Base-by-base conservation (phyloP, 768 basidiomycete species). In the Termitomyces bulborhizus region DNA sequence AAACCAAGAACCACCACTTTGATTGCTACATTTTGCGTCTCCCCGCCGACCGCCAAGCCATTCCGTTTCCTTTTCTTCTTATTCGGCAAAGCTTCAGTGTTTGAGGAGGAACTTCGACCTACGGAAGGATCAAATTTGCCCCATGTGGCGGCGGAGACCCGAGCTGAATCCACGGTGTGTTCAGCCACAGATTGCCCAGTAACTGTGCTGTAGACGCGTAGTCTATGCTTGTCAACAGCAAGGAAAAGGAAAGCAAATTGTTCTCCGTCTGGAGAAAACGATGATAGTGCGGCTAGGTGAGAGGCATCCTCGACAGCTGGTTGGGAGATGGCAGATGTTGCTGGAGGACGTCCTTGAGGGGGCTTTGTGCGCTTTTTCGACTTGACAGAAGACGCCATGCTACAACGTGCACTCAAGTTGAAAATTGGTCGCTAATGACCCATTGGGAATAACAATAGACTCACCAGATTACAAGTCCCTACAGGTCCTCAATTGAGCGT, bases 221-320 rank as follows among this genome's bases (percentile, higher is more conserved):
- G 69, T 44, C 84, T 78, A 64, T 88, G 85, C 67, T 85, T 88
- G 75, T 88, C 85, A 50, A 88, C 76, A 2, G 85, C 78, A 24
- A 87, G 75, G 9, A 84, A 84, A 29, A 85, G 67, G 51, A 82
- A 76, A 1, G 81, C 84, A 62, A 86, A 86, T 37, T 80, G 69
- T 52, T 73, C 69, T 51, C 77, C 80, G 55, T 75, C 71, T 5
- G 77, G 76, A 8, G 85, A 87, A 70, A 87, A 88, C 6, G 82
- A 71, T 12, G 80, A 84, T 26, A 83, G 68, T 18, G 71, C 63
- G 12, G 73, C 66, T 26, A 75, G 63, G 47, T 70, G 65, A 3
- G 76, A 73, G 21, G 76, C 64, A 58, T 80, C 77, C 53, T 80
- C 74, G 29, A 78, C 76, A 39, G 73, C 71, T 13, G 82, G 80